These are phyloP conservation scores for Sphaerulina populicola DNA, from an alignment of 2,329 filamentous ascomycete species.

Conservation along the genomic window DNA sequence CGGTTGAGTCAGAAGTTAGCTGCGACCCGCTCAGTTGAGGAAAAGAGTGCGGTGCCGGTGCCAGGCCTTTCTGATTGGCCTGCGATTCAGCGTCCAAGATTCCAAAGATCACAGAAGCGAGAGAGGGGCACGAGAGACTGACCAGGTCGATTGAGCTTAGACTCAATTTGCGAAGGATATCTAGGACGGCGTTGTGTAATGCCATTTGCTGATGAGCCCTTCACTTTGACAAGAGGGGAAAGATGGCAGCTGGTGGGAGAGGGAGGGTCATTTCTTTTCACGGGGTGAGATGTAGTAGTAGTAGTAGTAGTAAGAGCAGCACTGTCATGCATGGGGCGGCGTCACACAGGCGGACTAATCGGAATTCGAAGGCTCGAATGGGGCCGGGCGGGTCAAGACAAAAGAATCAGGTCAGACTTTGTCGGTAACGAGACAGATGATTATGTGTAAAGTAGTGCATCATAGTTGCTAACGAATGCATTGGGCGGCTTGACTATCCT, in stretches of 20 bases:
- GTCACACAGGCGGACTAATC: too few species aligned
- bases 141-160: too few species aligned
- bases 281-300: constrained; percentile 9
- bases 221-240: constrained; percentile 21
- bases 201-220: constrained; percentile 9
- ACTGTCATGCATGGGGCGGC: neutral
- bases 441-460: constrained; percentile 1
- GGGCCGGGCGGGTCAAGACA: neutral
- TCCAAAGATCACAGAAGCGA: too few species aligned
- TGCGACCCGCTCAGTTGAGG: too few species aligned
- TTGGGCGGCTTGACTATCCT: neutral
- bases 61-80: too few species aligned
- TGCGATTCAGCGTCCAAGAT: too few species aligned
- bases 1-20: too few species aligned
- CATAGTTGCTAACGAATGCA: neutral
- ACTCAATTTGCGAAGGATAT: too few species aligned
- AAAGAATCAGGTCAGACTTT: neutral
- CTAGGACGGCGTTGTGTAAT: too few species aligned
- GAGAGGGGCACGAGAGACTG: neutral
- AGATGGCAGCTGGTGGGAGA: neutral
- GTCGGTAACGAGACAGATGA: neutral
- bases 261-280: neutral
- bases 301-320: constrained; percentile 2
- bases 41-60: too few species aligned
- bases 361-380: neutral